phyloP scores from a whole-genome alignment of 73 alveolate genomes.

The Stentor roeselii region DNA sequence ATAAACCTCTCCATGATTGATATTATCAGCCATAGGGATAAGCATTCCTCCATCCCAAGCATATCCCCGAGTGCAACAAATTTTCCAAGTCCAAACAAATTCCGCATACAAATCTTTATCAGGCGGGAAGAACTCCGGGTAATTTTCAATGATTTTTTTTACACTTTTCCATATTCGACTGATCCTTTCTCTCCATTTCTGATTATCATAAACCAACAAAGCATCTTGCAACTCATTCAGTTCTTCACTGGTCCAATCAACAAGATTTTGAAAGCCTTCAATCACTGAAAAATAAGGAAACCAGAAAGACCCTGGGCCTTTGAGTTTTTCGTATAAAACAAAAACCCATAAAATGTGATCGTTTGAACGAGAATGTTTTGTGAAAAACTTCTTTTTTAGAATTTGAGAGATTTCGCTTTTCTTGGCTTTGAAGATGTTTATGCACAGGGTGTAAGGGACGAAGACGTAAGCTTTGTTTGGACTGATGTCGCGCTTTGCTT shows the following conservation, averaged over 20 bases:
- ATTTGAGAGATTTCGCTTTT: constrained; percentile 44
- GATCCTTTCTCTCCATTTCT: constrained; percentile 27
- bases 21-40: constrained; percentile 14
- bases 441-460: constrained; percentile 40
- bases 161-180: constrained; percentile 36
- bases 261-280: constrained; percentile 19
- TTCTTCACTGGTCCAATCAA: constrained; percentile 37
- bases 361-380: constrained; percentile 34
- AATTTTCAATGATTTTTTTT: constrained; percentile 19
- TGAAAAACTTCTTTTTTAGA: constrained; percentile 37
- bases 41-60: constrained; percentile 30
- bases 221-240: constrained; percentile 32
- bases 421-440: constrained; percentile 40
- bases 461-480: constrained; percentile 39
- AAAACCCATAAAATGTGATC: constrained; percentile 23
- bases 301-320: constrained; percentile 53
- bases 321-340: constrained; percentile 39
- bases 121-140: constrained; percentile 52
- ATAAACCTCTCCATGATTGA: not conserved
- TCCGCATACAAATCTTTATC: not conserved
- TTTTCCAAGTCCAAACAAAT: constrained; percentile 10
- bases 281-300: constrained; percentile 40
- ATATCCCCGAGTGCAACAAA: not conserved
- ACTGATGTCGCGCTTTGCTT: not conserved
- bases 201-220: constrained; percentile 28